Evolutionary conservation across 352 stramenopile genomes (phyloP), one percentile per base, ranked within the genome.

Genomic region (Paralagenidium karlingii): DNA sequence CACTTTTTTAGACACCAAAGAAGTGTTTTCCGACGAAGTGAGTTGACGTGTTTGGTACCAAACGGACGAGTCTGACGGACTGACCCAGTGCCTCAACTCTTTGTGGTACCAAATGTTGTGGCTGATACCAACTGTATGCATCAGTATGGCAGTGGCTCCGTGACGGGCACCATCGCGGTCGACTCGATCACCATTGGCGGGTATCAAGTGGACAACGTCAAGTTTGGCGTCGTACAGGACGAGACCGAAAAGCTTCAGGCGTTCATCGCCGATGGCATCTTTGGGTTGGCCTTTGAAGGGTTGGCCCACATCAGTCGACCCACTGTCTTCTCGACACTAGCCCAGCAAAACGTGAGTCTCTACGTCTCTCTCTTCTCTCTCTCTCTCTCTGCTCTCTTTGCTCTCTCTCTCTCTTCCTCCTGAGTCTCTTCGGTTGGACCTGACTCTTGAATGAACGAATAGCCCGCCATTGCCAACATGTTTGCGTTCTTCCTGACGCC

Each of bases 401-500:
- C 10, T 13, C 18, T n/a, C 30, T 36, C 30, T 36, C 30, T 8
- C 30, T 6, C 16, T 18, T 7, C 4, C 8, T 42, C 21, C 20
- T 27, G 7, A 13, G 11, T 25, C n/a, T 42, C 15, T 22, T 25
- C 15, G 11, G 5, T 7, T 8, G 6, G 12, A 6, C 18, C 5
- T 47, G 11, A 34, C 49, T 2, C 22, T 38, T 34, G 42, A 42
- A 22, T 40, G 50, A 22, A n/a, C n/a, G n/a, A n/a, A n/a, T n/a
- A n/a, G n/a, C 60, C 71, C 7, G 64, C 69, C 13, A 48, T 94
- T 34, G 59, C 64, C 45, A 84, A 89, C 57, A 82, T 93, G 59
- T 94, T 94, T 48, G 78, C 77, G 32, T 85, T 94, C 47, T 91
- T 82, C 51, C 60, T 94, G 32, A 90, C 75, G 8, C 74, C 68